A percentile compares a stretch with the other conserved stretches of the same genome.
phyloP scores from a whole-genome alignment of 345 rosid species.

The Mangifera indica region DNA sequence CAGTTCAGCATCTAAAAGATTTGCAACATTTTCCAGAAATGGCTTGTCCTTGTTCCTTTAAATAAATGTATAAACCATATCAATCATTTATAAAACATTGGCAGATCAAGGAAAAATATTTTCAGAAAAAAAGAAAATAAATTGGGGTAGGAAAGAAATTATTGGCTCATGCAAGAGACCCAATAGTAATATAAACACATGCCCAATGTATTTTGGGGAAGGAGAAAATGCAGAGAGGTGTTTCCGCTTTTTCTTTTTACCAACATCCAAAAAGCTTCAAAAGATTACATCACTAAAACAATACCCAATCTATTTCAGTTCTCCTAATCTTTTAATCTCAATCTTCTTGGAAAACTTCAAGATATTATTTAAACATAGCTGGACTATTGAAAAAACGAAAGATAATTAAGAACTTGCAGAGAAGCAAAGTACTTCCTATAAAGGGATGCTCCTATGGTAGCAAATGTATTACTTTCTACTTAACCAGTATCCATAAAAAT shows the following conservation, averaged over 20 bases:
- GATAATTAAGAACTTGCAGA: background rate
- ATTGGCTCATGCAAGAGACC: background rate
- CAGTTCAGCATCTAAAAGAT: slow-evolving; percentile 47
- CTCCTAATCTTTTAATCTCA: background rate
- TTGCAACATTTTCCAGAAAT: slow-evolving; percentile 54
- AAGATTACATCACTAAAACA: background rate
- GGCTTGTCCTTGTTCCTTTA: slow-evolving; percentile 55
- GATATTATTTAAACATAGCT: background rate
- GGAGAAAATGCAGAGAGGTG: background rate
- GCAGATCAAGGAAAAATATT: background rate
- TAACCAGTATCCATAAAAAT: slow-evolving; percentile 4
- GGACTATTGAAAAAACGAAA: slow-evolving; percentile 12
- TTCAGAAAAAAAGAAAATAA: background rate
- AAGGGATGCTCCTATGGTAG: background rate
- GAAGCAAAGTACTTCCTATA: background rate
- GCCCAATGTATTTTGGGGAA: background rate
- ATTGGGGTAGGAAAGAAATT: background rate
- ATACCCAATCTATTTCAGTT: background rate
- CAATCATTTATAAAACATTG: background rate
- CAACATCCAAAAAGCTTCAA: background rate
- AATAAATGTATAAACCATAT: slow-evolving; percentile 3
- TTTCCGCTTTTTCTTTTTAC: background rate
- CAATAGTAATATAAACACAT: background rate
- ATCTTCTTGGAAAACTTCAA: slow-evolving; percentile 10
- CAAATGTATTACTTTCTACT: background rate